phyloP scores from a whole-genome alignment of 495 filamentous ascomycete genomes.

The Saxispiralis lemnorum region DNA sequence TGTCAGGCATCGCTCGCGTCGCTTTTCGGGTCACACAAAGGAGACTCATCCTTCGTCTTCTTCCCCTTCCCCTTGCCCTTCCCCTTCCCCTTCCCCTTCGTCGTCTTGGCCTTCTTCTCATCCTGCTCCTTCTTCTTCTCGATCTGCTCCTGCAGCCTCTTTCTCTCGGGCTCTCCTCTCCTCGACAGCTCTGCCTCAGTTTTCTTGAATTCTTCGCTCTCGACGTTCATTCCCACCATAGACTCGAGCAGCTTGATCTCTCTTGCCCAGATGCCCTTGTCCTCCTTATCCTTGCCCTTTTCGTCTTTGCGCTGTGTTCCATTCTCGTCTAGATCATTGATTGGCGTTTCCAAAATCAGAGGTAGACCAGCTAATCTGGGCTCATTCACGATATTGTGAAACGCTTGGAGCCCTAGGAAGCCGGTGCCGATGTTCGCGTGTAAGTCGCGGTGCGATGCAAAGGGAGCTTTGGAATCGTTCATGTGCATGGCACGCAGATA shows the following conservation, averaged over 20 bases:
- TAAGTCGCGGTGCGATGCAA: slow-evolving; percentile 59
- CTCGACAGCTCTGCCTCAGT: slow-evolving; percentile 48
- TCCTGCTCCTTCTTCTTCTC: slow-evolving; percentile 46
- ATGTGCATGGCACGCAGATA: slow-evolving; percentile 77
- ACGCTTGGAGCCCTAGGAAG: slow-evolving; percentile 74
- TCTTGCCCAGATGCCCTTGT: slow-evolving; percentile 24
- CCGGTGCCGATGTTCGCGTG: slow-evolving; percentile 92
- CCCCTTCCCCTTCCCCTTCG: slow-evolving; percentile 8
- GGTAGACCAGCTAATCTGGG: slow-evolving; percentile 57
- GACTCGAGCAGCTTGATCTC: slow-evolving; percentile 53
- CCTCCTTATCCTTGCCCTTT: slow-evolving; percentile 61
- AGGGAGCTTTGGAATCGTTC: slow-evolving; percentile 83
- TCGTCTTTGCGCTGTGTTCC: slow-evolving; percentile 45
- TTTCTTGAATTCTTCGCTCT: slow-evolving; percentile 46
- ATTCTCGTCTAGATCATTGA: slow-evolving; percentile 42
- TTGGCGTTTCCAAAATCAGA: slow-evolving; percentile 89
- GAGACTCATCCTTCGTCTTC: slow-evolving; percentile 2
- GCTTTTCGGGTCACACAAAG: too few relatives aligned
- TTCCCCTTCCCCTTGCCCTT: slow-evolving; percentile 5
- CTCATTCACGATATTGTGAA: slow-evolving; percentile 82
- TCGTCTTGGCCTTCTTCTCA: slow-evolving; percentile 12
- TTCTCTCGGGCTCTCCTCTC: slow-evolving; percentile 49
- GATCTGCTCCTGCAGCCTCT: slow-evolving; percentile 58
- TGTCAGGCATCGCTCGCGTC: too few relatives aligned
- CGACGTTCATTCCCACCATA: slow-evolving; percentile 63